phyloP scores from a whole-genome alignment of 2,329 filamentous ascomycete genomes.

The Cryphonectria naterciae region DNA sequence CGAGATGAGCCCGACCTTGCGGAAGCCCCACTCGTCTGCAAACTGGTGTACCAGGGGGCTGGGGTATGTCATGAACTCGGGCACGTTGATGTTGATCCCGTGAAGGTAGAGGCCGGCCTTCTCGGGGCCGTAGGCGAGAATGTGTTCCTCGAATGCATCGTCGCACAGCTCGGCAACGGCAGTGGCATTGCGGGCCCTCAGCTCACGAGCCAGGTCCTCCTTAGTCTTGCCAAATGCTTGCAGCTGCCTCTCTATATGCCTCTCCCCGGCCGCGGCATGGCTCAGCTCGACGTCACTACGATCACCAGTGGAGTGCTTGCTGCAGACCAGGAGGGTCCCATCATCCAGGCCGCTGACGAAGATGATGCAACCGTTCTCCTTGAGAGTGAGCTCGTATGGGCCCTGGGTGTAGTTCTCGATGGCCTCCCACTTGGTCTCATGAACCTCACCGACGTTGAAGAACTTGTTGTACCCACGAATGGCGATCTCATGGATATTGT shows the following conservation, averaged over 20 bases:
- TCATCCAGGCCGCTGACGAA: slow-evolving; percentile 93
- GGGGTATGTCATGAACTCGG: slow-evolving; percentile 86
- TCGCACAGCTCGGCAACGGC: slow-evolving; percentile 96
- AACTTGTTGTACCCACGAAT: slow-evolving; percentile 98
- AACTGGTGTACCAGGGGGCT: slow-evolving; percentile 84
- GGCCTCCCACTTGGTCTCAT: slow-evolving; percentile 79
- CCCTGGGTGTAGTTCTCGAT: slow-evolving; percentile 77
- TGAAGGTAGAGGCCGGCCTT: slow-evolving; percentile 91
- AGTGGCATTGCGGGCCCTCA: slow-evolving; percentile 84
- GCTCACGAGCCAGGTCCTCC: slow-evolving; percentile 73
- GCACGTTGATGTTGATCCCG: slow-evolving; percentile 94
- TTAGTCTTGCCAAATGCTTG: slow-evolving; percentile 76
- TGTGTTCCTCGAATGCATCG: slow-evolving; percentile 95
- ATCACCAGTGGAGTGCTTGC: slow-evolving; percentile 92
- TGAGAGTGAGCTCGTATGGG: slow-evolving; percentile 93
- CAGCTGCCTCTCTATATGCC: slow-evolving; percentile 81
- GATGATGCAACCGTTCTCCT: slow-evolving; percentile 99
- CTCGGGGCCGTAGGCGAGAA: slow-evolving; percentile 83
- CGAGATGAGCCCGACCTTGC: slow-evolving; percentile 79
- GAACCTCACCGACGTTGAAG: slow-evolving; percentile 88
- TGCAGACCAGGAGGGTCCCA: slow-evolving; percentile 90
- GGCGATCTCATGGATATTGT: slow-evolving; percentile 74
- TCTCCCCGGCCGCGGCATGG: slow-evolving; percentile 83
- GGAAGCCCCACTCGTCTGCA: slow-evolving; percentile 91
- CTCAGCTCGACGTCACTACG: slow-evolving; percentile 73